These are phyloP conservation scores for Helicocarpus griseus DNA, from an alignment of 2,329 filamentous ascomycete species.

Conservation along the genomic window DNA sequence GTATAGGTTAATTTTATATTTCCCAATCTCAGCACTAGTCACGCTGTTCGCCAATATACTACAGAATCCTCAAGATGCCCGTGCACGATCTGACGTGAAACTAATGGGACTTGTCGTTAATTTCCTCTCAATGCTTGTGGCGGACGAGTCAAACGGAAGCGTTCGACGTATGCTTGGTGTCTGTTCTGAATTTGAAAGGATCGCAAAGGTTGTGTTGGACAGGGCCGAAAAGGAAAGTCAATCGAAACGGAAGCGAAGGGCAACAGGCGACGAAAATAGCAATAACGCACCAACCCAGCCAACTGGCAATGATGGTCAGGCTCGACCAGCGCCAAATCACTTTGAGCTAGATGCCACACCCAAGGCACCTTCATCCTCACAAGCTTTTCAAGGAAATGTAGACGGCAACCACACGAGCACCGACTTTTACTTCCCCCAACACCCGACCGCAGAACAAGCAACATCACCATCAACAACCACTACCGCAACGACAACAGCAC, in stretches of 20 bases:
- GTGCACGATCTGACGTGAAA: constrained; percentile 78
- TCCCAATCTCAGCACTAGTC: constrained; percentile 87
- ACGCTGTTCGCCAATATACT: constrained; percentile 94
- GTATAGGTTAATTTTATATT: constrained; percentile 76
- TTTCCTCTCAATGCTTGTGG: constrained; percentile 80
- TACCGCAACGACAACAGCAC: constrained; percentile 3
- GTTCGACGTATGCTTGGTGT: constrained; percentile 90
- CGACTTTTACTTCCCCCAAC: background rate
- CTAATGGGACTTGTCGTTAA: constrained; percentile 89
- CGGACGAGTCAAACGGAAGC: constrained; percentile 80
- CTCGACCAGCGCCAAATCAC: constrained; percentile 2
- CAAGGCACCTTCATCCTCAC: background rate
- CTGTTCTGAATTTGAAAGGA: constrained; percentile 93
- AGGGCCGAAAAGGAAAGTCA: constrained; percentile 79
- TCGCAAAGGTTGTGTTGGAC: constrained; percentile 81
- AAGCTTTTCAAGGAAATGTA: background rate
- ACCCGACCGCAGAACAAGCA: background rate
- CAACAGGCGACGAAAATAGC: constrained; percentile 42
- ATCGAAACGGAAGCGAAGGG: constrained; percentile 76
- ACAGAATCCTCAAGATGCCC: constrained; percentile 83
- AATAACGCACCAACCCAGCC: background rate
- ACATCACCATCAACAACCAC: constrained; percentile 1
- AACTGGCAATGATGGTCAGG: background rate
- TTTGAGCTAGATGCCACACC: background rate
- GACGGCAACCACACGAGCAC: background rate